These are phyloP conservation scores for Talaromyces piceae DNA, from an alignment of 2,329 filamentous ascomycete genomes.

Conservation along the genomic window DNA sequence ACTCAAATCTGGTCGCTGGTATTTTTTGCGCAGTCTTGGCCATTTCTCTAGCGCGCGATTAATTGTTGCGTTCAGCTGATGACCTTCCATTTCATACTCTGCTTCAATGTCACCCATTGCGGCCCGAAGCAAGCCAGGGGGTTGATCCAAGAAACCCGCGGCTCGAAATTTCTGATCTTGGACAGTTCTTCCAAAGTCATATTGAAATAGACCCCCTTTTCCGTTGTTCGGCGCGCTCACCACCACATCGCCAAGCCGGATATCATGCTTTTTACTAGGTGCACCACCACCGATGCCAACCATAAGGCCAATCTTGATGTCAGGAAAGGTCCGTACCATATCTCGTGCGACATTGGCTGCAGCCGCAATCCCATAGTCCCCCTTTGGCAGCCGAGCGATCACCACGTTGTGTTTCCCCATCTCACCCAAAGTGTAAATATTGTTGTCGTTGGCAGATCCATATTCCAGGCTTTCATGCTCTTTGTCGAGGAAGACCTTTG, in stretches of 20 bases:
- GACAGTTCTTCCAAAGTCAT: slow-evolving; percentile 16
- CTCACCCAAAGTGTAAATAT: slow-evolving; percentile 24
- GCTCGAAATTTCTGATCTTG: slow-evolving; percentile 12
- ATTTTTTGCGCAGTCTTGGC: slow-evolving; percentile 8
- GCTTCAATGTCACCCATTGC: slow-evolving; percentile 13
- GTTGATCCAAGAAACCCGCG: slow-evolving; percentile 14
- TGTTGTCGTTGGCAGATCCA: slow-evolving; percentile 17
- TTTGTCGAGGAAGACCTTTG: slow-evolving; percentile 35
- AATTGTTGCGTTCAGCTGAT: slow-evolving; percentile 38
- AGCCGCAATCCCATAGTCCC: slow-evolving; percentile 23
- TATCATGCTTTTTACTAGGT: slow-evolving; percentile 19
- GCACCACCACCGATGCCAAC: slow-evolving; percentile 37
- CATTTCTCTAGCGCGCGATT: slow-evolving; percentile 15
- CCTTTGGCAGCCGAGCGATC: slow-evolving; percentile 23
- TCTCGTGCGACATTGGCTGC: slow-evolving; percentile 26
- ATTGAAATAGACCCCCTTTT: slow-evolving; percentile 14
- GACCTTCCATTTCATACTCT: slow-evolving; percentile 6
- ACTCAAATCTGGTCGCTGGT: slow-evolving; percentile 4
- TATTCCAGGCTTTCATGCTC: slow-evolving; percentile 19
- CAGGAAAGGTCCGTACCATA: slow-evolving; percentile 23
- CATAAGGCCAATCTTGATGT: slow-evolving; percentile 33
- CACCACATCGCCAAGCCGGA: slow-evolving; percentile 24
- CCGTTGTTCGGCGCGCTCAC: slow-evolving; percentile 8
- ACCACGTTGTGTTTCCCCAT: slow-evolving; percentile 24
- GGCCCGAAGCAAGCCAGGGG: slow-evolving; percentile 12